A percentile compares a stretch with the other conserved stretches of the same genome.
These are phyloP conservation scores for Glaciozyma antarctica DNA, from an alignment of 768 basidiomycete species.

Conservation along the genomic window DNA sequence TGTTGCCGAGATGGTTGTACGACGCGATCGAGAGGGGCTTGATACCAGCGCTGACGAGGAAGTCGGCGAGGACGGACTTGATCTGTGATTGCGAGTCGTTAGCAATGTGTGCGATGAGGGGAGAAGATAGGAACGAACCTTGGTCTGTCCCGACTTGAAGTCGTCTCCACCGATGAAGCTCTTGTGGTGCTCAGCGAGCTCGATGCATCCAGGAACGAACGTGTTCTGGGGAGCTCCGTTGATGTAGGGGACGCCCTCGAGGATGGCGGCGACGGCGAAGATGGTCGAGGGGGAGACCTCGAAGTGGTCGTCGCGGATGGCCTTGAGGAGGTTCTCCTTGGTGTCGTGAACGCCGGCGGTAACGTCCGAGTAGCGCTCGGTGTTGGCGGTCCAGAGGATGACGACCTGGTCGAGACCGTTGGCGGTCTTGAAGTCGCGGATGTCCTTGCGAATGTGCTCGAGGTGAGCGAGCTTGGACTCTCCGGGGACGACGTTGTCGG, in stretches of 20 bases:
- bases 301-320: slow-evolving; percentile 73
- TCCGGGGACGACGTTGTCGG: slow-evolving; percentile 84
- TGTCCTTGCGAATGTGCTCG: slow-evolving; percentile 83
- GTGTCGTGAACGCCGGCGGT: slow-evolving; percentile 93
- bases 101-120: neutral
- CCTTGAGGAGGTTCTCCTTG: slow-evolving; percentile 67
- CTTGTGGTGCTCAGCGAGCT: slow-evolving; percentile 75
- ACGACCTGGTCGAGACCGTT: slow-evolving; percentile 77
- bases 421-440: slow-evolving; percentile 78
- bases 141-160: slow-evolving; percentile 91
- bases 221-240: slow-evolving; percentile 99
- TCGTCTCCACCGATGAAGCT: slow-evolving; percentile 97
- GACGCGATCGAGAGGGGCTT: slow-evolving; percentile 94
- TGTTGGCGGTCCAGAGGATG: slow-evolving; percentile 97
- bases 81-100: slow-evolving; percentile 49
- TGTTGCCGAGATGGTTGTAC: slow-evolving; percentile 98
- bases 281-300: slow-evolving; percentile 95
- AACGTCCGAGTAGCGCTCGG: slow-evolving; percentile 92
- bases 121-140: neutral
- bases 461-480: slow-evolving; percentile 80
- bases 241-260: slow-evolving; percentile 83
- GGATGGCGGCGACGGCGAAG: slow-evolving; percentile 89
- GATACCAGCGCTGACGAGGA: slow-evolving; percentile 96
- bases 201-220: slow-evolving; percentile 88
- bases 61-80: slow-evolving; percentile 94